Evolutionary conservation across 2,329 filamentous ascomycete species (phyloP), one percentile per base, ranked within the genome.

Genomic region (Cadophora luteo-olivacea): DNA sequence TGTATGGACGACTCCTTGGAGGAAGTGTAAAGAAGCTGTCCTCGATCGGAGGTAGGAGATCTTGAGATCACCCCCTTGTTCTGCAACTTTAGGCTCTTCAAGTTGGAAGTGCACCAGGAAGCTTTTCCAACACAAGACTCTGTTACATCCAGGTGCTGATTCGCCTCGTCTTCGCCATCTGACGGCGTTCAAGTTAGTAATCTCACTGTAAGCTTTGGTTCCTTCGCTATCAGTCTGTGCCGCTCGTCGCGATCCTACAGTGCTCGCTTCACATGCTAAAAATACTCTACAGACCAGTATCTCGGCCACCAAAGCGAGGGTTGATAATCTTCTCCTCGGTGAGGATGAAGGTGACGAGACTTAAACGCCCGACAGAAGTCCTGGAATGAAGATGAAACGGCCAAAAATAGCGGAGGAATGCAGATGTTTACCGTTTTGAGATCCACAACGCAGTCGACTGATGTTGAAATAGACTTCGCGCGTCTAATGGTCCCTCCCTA

Each of bases 381-480:
- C 41, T 51, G 24, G 11, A 60, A 41, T 62, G 60, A 49, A 62
- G 14, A 33, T 49, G 60, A 62, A 62, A 62, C 60, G 3, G 38
- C 60, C 25, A 51, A 24, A 24, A 62, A 49, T 51, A 62, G 41
- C n/a, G 49, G 25, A n/a, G 1, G 32, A 22, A 16, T 51, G 60
- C 38, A 62, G 24, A 14, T 33, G 49, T 11, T 33, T 36, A 51
- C 41, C 38, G 24, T 11, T 62, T 33, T 33, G 16, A 19, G 19
- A 62, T 4, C 16, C 16, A 62, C 60, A 29, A n/a, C 24, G 24
- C 41, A 33, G 45, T 32, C 19, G 36, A 57, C 19, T 45, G 65
- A 67, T 45, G 65, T 67, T 67, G 58, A 58, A 67, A 67, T 67
- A 67, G 65, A 61, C 65, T 67, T 58, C 25, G 11, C 51, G 60